Base-by-base conservation (phyloP, 2,329 filamentous ascomycete species). In the Sporothrix sp. region DNA sequence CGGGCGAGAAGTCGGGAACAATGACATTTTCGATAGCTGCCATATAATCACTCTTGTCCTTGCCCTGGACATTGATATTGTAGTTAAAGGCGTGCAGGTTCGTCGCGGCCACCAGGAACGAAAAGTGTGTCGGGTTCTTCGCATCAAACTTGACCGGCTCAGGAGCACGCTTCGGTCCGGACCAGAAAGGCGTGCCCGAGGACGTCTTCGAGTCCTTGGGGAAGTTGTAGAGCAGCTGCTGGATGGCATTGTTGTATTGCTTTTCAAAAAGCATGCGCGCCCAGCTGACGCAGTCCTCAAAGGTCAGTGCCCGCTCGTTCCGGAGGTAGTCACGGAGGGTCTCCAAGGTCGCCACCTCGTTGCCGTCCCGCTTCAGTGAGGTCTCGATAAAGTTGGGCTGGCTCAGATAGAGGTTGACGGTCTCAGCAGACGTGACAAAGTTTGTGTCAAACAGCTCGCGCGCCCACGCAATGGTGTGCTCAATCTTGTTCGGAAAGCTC, bases 81-180 rank as follows among this genome's bases (percentile, higher is more conserved):
- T 95, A 98, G 73, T 98, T 98, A 78, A 93, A 98, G 1, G 91
- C 93, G 61, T 96, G 93, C 23, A 98, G 76, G 63, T 94, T 93
- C 32, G 93, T 89, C 7, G 82, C 93, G 16, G 93, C 82, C 55
- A 94, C 80, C 50, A 98, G 75, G 64, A 96, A 98, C 33, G 79
- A 81, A 63, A 91, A 84, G 68, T 98, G 93, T 20, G 88, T 93
- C 10, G 82, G 74, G 68, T 96, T 93, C 54, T 82, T 78, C 42
- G 83, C 68, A 60, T 96, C 87, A 59, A 98, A 98, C 66, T 87
- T 90, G 63, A 97, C 75, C 57, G 91, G 78, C 56, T 94, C 88
- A 5, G 93, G 93, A 11, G 93, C 93, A 62, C 93, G 88, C 79
- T 98, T 98, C 44, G 93, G 93, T 10, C 93, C 91, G 27, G 93